phyloP scores from a whole-genome alignment of 768 basidiomycete genomes.

The Lactifluus pinguis region DNA sequence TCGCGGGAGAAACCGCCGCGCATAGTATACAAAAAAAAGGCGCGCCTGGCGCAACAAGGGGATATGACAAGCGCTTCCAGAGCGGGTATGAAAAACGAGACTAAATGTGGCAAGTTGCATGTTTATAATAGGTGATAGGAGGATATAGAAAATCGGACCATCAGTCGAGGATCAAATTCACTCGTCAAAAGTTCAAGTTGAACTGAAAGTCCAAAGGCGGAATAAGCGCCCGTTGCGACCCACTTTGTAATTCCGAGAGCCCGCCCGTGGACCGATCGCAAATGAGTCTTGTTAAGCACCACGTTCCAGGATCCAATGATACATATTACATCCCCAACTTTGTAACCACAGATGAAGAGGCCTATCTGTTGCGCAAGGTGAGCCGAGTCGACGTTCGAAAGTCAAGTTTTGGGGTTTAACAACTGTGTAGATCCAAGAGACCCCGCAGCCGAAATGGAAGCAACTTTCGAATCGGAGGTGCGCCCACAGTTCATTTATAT shows the following conservation, averaged over 20 bases:
- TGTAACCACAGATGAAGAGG: constrained; percentile 63
- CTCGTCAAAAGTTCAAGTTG: background rate
- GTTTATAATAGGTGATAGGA: background rate
- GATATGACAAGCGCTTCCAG: constrained; percentile 6
- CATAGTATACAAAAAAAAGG: background rate
- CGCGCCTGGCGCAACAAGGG: constrained; percentile 9
- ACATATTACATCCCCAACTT: constrained; percentile 73
- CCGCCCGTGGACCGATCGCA: background rate
- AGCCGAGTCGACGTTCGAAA: background rate
- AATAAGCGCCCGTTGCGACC: background rate
- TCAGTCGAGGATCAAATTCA: constrained; percentile 3
- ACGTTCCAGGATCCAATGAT: constrained; percentile 29
- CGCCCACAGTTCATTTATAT: constrained; percentile 23
- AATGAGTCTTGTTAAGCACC: background rate
- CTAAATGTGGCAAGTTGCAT: background rate
- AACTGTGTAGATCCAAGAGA: constrained; percentile 53
- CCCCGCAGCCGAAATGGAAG: constrained; percentile 80
- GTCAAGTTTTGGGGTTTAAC: background rate
- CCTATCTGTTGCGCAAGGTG: constrained; percentile 70
- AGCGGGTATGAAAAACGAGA: background rate
- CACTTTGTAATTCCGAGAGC: background rate
- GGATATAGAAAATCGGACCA: background rate
- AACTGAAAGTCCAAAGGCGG: background rate
- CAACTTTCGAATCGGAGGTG: constrained; percentile 61
- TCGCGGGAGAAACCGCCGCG: background rate